Evolutionary conservation across 2,329 filamentous ascomycete species (phyloP), one percentile per base, ranked within the genome.

Genomic region (Aspergillus arachidicola): DNA sequence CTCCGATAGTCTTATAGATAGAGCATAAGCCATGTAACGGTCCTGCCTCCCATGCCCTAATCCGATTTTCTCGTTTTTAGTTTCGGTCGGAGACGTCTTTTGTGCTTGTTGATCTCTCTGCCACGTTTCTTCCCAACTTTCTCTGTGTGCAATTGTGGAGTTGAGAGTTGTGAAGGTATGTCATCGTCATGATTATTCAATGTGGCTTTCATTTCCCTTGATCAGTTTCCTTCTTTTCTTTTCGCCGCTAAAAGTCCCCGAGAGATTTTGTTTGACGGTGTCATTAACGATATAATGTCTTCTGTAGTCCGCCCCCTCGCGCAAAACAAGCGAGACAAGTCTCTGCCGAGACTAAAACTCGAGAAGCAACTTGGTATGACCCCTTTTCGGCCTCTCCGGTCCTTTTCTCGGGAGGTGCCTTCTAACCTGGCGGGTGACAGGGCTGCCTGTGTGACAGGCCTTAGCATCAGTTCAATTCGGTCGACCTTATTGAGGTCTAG

Each of bases 1-100:
- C 46, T 45, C 46, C 38, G 51, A n/a, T 45, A 30, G 61, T 16
- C 28, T 48, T 57, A 63, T 64, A 65, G 58, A 64, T 16, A 32
- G 56, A 38, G 46, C 60, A n/a, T 45, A 36, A 28, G 34, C 54
- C 34, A 45, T 50, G 36, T 28, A 48, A 30, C 32, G 46, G 55
- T 16, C 45, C 50, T 56, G 26, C 36, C 41, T 30, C 46, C 5
- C 32, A 56, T 34, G 48, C 59, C 45, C 53, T 56, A 36, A 43
- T 54, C 34, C 41, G 30, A 46, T 51, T 58, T 41, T 46, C 34
- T 53, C 60, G 19, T 36, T 59, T 30, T 43, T 45, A n/a, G 48
- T 51, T 19, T 51, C 48, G 48, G 48, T 55, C 16, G 28, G 14
- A 62, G 19, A 45, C 38, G 34, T 38, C 26, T 57, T 58, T 59